A percentile compares a stretch with the other conserved stretches of the same genome.
Evolutionary conservation across 768 basidiomycete species (phyloP).

Genomic region (Boletus bicolor): DNA sequence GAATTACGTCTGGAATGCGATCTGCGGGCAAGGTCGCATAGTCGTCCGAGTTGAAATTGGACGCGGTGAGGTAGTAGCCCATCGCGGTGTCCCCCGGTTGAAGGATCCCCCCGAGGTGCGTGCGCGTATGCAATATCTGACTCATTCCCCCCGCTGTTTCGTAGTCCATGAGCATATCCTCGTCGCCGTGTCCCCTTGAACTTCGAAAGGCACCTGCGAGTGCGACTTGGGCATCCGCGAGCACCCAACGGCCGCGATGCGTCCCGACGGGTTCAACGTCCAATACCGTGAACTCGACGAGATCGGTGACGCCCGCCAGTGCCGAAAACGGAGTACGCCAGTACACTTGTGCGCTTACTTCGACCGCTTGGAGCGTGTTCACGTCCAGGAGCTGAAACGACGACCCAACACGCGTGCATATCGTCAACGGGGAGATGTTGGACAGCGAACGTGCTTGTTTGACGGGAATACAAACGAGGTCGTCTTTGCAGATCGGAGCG

Average conservation of each 20-base stretch:
- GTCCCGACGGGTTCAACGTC: slow-evolving; percentile 85
- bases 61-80: slow-evolving; percentile 83
- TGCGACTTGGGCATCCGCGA: slow-evolving; percentile 89
- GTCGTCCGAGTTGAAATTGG: slow-evolving; percentile 91
- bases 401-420: slow-evolving; percentile 91
- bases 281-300: slow-evolving; percentile 92
- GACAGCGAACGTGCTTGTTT: slow-evolving; percentile 79
- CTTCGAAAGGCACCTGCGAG: slow-evolving; percentile 77
- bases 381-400: slow-evolving; percentile 91
- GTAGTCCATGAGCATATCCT: slow-evolving; percentile 56
- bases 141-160: slow-evolving; percentile 57
- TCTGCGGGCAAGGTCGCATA: slow-evolving; percentile 64
- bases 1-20: slow-evolving; percentile 85
- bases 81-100: slow-evolving; percentile 94
- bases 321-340: slow-evolving; percentile 92
- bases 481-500: slow-evolving; percentile 95
- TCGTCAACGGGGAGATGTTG: slow-evolving; percentile 84
- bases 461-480: slow-evolving; percentile 84
- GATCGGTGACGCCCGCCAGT: slow-evolving; percentile 77
- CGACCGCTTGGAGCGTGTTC: slow-evolving; percentile 76
- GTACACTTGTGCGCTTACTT: slow-evolving; percentile 73
- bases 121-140: slow-evolving; percentile 92
- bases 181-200: slow-evolving; percentile 38
- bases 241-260: slow-evolving; percentile 70
- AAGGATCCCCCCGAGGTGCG: slow-evolving; percentile 89